Conservation (phyloP, 2,329 filamentous ascomycete species). For the Ascochyta koolunga region DNA sequence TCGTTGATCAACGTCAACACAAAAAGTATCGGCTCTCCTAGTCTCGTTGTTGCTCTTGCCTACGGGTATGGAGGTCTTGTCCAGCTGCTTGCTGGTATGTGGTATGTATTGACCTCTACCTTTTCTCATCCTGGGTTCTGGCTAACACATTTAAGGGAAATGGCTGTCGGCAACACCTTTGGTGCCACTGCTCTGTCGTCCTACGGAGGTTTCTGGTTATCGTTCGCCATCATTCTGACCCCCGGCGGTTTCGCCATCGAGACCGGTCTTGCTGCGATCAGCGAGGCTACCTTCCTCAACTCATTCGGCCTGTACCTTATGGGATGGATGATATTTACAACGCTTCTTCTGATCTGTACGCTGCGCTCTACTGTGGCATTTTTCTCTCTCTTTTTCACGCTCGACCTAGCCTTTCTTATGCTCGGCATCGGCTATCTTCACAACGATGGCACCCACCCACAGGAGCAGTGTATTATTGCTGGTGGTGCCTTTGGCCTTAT, state of each 20-base stretch:
- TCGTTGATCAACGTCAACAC: constrained; percentile 57
- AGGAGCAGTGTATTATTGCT: constrained; percentile 55
- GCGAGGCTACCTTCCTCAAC: constrained; percentile 54
- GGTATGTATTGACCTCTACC: constrained; percentile 52
- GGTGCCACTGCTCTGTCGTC: constrained; percentile 66
- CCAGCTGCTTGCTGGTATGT: constrained; percentile 60
- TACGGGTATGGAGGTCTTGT: constrained; percentile 59
- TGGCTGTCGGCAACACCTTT: constrained; percentile 67
- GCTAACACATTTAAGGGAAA: constrained; percentile 50
- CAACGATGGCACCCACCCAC: constrained; percentile 48
- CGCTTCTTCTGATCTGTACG: constrained; percentile 61
- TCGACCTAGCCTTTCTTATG: constrained; percentile 64
- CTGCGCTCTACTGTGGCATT: constrained; percentile 65
- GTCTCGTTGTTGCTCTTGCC: constrained; percentile 56
- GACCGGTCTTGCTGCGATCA: constrained; percentile 44
- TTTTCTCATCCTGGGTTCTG: neutral
- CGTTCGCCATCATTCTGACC: constrained; percentile 63
- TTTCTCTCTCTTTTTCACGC: constrained; percentile 63
- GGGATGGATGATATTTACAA: constrained; percentile 65
- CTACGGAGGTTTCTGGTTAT: constrained; percentile 68
- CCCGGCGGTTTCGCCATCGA: constrained; percentile 60
- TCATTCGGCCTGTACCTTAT: constrained; percentile 65
- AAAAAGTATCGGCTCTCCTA: constrained; percentile 50
- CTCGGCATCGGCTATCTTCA: constrained; percentile 62
- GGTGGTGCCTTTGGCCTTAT: constrained; percentile 61